Percentiles rank a stretch among this genome's conserved stretches.
phyloP scores from a whole-genome alignment of 192 early-diverging fungal species.

The Umbelopsis ramanniana region DNA sequence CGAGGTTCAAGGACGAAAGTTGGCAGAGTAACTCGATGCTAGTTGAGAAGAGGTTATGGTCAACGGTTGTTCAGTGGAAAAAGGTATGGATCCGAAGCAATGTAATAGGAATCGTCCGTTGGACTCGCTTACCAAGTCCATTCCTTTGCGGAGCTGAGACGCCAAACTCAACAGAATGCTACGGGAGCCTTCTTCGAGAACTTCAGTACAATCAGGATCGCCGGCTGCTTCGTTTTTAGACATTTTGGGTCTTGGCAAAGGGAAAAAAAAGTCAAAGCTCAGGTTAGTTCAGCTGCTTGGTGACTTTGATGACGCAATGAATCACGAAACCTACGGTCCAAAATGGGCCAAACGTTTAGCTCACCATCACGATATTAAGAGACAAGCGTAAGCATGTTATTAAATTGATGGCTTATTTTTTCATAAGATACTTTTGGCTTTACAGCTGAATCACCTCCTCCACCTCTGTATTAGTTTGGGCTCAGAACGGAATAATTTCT shows the following conservation, averaged over 20 bases:
- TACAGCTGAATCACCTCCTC: background rate
- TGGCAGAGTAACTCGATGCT: constrained; percentile 88
- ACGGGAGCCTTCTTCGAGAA: constrained; percentile 84
- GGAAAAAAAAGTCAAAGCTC: background rate
- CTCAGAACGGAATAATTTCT: background rate
- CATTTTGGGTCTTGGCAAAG: constrained; percentile 16
- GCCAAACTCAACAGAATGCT: constrained; percentile 90
- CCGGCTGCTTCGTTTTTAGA: constrained; percentile 12
- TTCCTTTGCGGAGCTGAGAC: constrained; percentile 84
- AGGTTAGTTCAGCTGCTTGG: background rate
- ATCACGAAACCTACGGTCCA: background rate
- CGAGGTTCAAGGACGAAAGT: constrained; percentile 97
- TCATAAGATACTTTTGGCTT: no score
- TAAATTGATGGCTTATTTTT: no score
- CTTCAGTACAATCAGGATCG: constrained; percentile 64
- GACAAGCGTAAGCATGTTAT: no score
- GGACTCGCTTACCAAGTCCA: constrained; percentile 66
- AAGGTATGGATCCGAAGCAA: background rate
- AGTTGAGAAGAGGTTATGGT: background rate
- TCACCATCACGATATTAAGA: no score
- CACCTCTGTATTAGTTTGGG: background rate
- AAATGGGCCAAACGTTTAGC: background rate
- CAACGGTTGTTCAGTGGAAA: background rate
- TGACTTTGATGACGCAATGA: constrained; percentile 17
- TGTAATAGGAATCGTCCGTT: background rate